Evolutionary conservation across 2,329 filamentous ascomycete genomes (phyloP).

Genomic region (Didymella arachidicola): DNA sequence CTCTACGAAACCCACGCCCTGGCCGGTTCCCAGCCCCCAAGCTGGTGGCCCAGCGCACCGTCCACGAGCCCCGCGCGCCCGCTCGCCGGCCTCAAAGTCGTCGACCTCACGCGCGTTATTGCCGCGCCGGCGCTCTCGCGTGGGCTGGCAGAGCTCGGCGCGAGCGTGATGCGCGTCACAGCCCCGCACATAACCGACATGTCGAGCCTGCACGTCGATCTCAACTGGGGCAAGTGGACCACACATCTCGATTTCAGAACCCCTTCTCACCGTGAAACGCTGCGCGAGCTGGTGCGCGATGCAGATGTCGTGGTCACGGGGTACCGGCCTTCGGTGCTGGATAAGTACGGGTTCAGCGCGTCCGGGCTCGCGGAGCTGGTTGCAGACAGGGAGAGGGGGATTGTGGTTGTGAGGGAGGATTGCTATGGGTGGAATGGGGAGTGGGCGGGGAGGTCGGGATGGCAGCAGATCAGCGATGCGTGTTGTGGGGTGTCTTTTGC

Average conservation of each 20-base stretch:
- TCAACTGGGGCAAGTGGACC: slow-evolving; percentile 62
- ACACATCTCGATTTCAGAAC: slow-evolving; percentile 54
- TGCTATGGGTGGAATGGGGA: slow-evolving; percentile 63
- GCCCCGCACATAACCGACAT: slow-evolving; percentile 53
- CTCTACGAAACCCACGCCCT: slow-evolving; percentile 51
- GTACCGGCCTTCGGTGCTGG: slow-evolving; percentile 59
- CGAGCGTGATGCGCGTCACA: slow-evolving; percentile 58
- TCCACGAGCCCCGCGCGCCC: slow-evolving; percentile 50
- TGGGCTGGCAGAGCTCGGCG: slow-evolving; percentile 57
- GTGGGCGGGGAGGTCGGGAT: slow-evolving; percentile 57
- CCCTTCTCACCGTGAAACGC: slow-evolving; percentile 49
- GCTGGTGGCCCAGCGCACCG: slow-evolving; percentile 54
- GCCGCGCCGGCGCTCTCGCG: slow-evolving; percentile 57
- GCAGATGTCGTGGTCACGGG: slow-evolving; percentile 62
- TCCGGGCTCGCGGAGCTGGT: slow-evolving; percentile 54
- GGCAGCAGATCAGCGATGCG: slow-evolving; percentile 63
- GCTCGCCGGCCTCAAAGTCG: slow-evolving; percentile 59
- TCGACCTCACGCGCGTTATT: slow-evolving; percentile 61
- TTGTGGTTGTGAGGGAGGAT: slow-evolving; percentile 61
- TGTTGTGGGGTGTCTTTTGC: slow-evolving; percentile 55
- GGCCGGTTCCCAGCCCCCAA: slow-evolving; percentile 39
- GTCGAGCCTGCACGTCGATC: slow-evolving; percentile 53
- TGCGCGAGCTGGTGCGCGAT: slow-evolving; percentile 54
- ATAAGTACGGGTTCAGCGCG: slow-evolving; percentile 56
- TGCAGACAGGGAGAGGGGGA: slow-evolving; percentile 52